Evolutionary conservation across 805 yeast genomes (phyloP), one percentile per base, ranked within the genome.

Genomic region (Metschnikowia baotianmanensis): DNA sequence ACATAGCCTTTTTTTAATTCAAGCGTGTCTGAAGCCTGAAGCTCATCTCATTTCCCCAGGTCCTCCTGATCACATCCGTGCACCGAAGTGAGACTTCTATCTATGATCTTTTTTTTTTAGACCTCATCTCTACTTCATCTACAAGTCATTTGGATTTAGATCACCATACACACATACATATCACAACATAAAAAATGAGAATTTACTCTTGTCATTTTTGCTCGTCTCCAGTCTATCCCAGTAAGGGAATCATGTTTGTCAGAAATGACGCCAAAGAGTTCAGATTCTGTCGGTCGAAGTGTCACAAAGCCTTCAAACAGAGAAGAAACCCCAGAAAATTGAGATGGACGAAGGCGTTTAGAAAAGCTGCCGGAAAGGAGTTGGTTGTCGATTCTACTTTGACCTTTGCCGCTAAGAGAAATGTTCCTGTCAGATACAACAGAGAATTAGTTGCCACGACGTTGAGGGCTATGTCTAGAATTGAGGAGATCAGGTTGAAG

Each of bases 341-440:
- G 68, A 86, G 79, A 70, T 93, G 99, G 99, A 93, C 99, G 42
- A 93, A 93, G 67, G 98, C 99, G 1, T 93, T 93, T 78, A 82
- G 99, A 72, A 93, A 93, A 67, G 95, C 98, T 47, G 98, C 98
- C 32, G 99, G 99, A 58, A 93, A 93, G 67, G 99, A 93, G 64
- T 78, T 93, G 75, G 96, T 95, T 18, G 98, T 93, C 43, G 99
- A 93, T 61, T 85, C 96, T 5, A 90, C 99, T 4, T 77, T 93
- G 58, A 86, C 98, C 1, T 93, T 93, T 67, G 96, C 96, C 45
- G 90, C 95, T 53, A 87, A 97, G 72, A 86, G 99, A 76, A 90
- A 93, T 63, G 93, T 93, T 33, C 99, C 99, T 35, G 97, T 93
- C 34, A 81, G 99, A 68, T 93, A 93, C 69, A 91, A 93, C 73